Evolutionary conservation across 805 yeast genomes (phyloP).

Genomic region (Teunomyces kruisii): DNA sequence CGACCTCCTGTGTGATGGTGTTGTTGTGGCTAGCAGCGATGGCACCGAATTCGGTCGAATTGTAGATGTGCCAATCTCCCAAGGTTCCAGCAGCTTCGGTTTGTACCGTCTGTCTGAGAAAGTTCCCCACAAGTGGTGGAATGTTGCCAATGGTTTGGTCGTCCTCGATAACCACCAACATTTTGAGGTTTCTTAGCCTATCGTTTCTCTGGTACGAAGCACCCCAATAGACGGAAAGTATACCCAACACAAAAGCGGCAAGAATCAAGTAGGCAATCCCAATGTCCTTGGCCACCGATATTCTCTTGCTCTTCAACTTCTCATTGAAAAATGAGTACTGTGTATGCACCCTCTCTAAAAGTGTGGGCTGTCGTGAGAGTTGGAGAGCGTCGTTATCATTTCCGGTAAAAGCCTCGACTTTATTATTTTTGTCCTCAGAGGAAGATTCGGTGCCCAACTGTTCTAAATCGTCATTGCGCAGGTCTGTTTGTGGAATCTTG

Average conservation of each 20-base stretch:
- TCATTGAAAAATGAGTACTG: constrained; percentile 33
- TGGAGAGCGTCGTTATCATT: neutral
- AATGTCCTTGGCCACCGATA: constrained; percentile 15
- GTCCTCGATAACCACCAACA: constrained; percentile 41
- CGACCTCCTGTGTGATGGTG: constrained; percentile 19
- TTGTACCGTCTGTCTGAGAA: constrained; percentile 13
- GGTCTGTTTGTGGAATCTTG: neutral
- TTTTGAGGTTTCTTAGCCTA: constrained; percentile 30
- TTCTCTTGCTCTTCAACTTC: constrained; percentile 20
- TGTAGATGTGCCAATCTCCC: constrained; percentile 22
- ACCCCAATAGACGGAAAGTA: constrained; percentile 45
- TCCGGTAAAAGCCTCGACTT: neutral
- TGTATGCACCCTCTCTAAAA: constrained; percentile 25
- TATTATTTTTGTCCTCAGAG: neutral
- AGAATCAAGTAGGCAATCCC: constrained; percentile 24
- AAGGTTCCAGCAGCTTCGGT: constrained; percentile 20
- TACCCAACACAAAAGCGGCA: constrained; percentile 23
- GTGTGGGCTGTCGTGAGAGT: constrained; percentile 18
- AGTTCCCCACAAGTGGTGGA: constrained; percentile 29
- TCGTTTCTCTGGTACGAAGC: constrained; percentile 28
- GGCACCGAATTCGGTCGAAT: constrained; percentile 25
- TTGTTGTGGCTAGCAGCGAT: constrained; percentile 22
- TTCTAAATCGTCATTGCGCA: neutral
- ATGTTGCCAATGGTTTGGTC: constrained; percentile 19
- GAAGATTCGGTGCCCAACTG: neutral